These are phyloP conservation scores for Coemansia sp. DNA, from an alignment of 192 early-diverging fungal species.

Conservation along the genomic window DNA sequence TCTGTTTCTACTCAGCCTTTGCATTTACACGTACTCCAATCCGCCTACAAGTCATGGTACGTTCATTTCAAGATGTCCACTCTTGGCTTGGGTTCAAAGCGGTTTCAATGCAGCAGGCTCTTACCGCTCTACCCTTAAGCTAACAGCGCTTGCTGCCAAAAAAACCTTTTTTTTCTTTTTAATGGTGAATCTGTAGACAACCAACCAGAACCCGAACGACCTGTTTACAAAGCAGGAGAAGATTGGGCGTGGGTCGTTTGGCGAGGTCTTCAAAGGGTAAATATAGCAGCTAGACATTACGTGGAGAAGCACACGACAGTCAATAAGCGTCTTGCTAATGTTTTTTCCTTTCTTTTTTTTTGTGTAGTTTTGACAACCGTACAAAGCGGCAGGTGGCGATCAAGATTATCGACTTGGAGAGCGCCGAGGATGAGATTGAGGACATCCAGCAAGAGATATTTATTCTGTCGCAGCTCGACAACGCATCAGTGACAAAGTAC, in stretches of 20 bases:
- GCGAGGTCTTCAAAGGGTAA: slow-evolving; percentile 83
- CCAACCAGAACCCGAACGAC: slow-evolving; percentile 52
- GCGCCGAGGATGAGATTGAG: slow-evolving; percentile 96
- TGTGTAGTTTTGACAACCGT: slow-evolving; percentile 48
- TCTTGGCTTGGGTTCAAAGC: neutral
- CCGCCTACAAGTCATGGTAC: neutral
- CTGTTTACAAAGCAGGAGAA: slow-evolving; percentile 56
- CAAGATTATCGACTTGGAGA: slow-evolving; percentile 97
- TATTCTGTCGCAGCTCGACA: slow-evolving; percentile 91
- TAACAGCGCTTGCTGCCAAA: neutral
- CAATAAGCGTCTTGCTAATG: neutral
- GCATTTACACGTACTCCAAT: neutral
- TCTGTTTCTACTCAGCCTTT: neutral
- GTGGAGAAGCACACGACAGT: neutral
- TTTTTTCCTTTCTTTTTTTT: neutral
- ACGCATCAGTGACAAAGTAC: slow-evolving; percentile 82
- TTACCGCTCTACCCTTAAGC: neutral
- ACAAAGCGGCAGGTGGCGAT: slow-evolving; percentile 78
- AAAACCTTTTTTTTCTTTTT: neutral
- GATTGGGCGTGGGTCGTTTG: slow-evolving; percentile 69
- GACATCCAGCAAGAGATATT: slow-evolving; percentile 98
- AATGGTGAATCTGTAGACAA: neutral
- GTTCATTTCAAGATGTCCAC: neutral
- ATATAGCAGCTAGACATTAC: neutral
- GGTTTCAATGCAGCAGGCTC: neutral